phyloP scores from a whole-genome alignment of 805 yeast species.

The Isabelozyma pseudorhagii region DNA sequence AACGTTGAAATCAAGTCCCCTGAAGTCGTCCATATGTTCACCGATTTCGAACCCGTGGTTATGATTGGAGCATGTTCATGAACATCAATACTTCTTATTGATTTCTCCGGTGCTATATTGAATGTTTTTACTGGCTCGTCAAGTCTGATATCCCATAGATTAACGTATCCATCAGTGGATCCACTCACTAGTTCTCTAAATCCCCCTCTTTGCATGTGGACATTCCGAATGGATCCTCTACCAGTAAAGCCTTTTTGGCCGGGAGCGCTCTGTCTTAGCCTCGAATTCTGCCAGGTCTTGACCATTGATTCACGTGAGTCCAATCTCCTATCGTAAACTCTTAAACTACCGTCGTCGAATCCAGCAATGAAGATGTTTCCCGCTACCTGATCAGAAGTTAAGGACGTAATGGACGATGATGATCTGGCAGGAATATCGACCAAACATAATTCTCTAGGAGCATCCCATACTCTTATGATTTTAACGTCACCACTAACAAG shows the following conservation, averaged over 20 bases:
- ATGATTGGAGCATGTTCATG: slow-evolving; percentile 97
- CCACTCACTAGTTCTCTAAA: slow-evolving; percentile 86
- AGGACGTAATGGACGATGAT: slow-evolving; percentile 78
- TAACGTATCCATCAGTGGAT: slow-evolving; percentile 74
- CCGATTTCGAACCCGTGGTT: slow-evolving; percentile 78
- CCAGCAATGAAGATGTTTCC: slow-evolving; percentile 91
- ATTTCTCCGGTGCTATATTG: slow-evolving; percentile 50
- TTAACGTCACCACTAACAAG: slow-evolving; percentile 94
- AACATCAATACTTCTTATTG: slow-evolving; percentile 64
- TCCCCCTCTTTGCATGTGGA: slow-evolving; percentile 97
- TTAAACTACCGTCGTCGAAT: slow-evolving; percentile 81
- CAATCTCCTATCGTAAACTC: slow-evolving; percentile 87
- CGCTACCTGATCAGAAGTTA: slow-evolving; percentile 94
- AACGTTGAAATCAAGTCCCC: slow-evolving; percentile 72
- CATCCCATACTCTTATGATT: slow-evolving; percentile 92
- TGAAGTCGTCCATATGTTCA: slow-evolving; percentile 80
- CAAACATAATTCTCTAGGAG: slow-evolving; percentile 84
- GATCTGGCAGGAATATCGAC: slow-evolving; percentile 90
- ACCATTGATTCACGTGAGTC: slow-evolving; percentile 86
- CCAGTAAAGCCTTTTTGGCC: slow-evolving; percentile 20
- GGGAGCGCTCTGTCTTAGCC: slow-evolving; percentile 19
- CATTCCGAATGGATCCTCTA: slow-evolving; percentile 62
- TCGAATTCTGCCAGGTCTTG: slow-evolving; percentile 61
- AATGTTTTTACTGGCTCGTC: slow-evolving; percentile 69
- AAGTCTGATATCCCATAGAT: slow-evolving; percentile 85